These are phyloP conservation scores for Hericium rajendrae DNA, from an alignment of 768 basidiomycete species.

Conservation along the genomic window DNA sequence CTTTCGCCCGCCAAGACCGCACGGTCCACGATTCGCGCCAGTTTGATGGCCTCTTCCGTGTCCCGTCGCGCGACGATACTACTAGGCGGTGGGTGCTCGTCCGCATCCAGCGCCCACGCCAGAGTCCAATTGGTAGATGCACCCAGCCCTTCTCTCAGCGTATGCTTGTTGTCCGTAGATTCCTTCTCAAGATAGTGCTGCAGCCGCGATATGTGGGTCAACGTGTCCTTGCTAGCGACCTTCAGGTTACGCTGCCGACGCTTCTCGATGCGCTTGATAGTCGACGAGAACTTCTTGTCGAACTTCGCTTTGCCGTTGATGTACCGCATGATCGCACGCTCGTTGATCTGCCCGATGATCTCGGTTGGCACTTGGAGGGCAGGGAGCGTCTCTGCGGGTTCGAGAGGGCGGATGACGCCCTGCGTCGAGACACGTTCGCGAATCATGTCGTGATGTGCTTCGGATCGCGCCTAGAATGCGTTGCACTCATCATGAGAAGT, in stretches of 20 bases:
- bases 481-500: neutral
- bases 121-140: constrained; percentile 59
- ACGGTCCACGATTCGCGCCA: constrained; percentile 69
- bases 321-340: constrained; percentile 70
- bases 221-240: constrained; percentile 52
- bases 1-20: constrained; percentile 48
- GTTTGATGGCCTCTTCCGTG: constrained; percentile 64
- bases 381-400: constrained; percentile 54
- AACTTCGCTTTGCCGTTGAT: constrained; percentile 48
- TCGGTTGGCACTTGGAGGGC: constrained; percentile 58
- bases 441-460: constrained; percentile 58
- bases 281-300: constrained; percentile 56
- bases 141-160: constrained; percentile 16
- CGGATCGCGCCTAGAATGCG: constrained; percentile 17
- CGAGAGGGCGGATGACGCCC: constrained; percentile 77
- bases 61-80: constrained; percentile 88
- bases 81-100: constrained; percentile 82
- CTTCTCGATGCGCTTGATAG: constrained; percentile 51
- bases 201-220: constrained; percentile 42
- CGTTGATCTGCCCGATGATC: constrained; percentile 66
- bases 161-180: constrained; percentile 10
- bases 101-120: constrained; percentile 76
- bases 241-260: constrained; percentile 56
- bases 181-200: constrained; percentile 24
- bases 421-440: constrained; percentile 80